Evolutionary conservation across 2,329 filamentous ascomycete genomes (phyloP), one percentile per base, ranked within the genome.

Genomic region (Calonectria pseudoturangicola): DNA sequence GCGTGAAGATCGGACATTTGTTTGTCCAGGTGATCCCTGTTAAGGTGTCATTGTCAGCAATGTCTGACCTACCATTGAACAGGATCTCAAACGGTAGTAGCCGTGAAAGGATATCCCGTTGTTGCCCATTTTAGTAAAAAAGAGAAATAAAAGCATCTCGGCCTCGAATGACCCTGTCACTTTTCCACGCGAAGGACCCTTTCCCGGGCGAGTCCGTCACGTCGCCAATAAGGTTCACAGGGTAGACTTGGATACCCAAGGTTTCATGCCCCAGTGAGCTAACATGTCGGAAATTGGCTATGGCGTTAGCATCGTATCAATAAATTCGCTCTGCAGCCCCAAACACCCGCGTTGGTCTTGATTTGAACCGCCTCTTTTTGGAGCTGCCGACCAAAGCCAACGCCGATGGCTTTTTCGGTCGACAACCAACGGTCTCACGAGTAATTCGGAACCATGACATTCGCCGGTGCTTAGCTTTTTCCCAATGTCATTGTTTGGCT

Each of bases 361-460:
- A 58, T 18, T n/a, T 13, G 54, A 39, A 18, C 30, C 12, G n/a
- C 33, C 54, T 58, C 54, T 36, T 15, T 25, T 25, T 39, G n/a
- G 54, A 58, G 54, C n/a, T n/a, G 54, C 47, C 47, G 25, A 50
- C 47, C 47, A 50, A n/a, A 47, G 43, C 43, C n/a, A 18, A n/a
- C 4, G 43, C 43, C 54, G 54, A 58, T 58, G 39, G 54, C 54
- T 58, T 36, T 36, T 25, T 16, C n/a, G 21, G 28, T 58, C 51
- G 51, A 58, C 21, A 15, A n/a, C 33, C 33, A 58, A 16, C 39
- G n/a, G n/a, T 10, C n/a, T 58, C 25, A 16, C 21, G 25, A 21
- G 9, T n/a, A 3, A 50, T 50, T 27, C 16, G n/a, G 13, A 58
- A 27, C 54, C 25, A 58, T 58, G 54, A n/a, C 16, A 58, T 27